Conservation (phyloP, 306 rosid species). For the Malus orientalis region DNA sequence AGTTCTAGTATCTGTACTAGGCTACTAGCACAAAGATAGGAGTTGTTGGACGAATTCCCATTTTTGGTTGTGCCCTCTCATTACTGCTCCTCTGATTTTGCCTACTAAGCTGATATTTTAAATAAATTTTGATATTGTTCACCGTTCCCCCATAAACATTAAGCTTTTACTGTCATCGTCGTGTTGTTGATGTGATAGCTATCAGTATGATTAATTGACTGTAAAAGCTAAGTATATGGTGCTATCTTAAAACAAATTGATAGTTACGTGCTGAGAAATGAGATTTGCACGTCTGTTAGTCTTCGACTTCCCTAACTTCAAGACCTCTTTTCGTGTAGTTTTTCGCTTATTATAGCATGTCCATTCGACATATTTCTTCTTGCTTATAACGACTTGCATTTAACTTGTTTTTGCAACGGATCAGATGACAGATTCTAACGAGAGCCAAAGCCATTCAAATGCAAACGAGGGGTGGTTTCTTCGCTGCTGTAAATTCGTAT, state of each 20-base stretch:
- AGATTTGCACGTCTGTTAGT: background rate
- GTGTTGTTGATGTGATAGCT: no score
- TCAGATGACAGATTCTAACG: background rate
- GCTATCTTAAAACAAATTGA: no score
- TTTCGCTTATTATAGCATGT: no score
- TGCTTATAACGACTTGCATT: background rate
- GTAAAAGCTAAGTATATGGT: no score
- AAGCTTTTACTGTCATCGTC: no score
- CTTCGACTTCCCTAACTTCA: no score
- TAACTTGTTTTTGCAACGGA: background rate
- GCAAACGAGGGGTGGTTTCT: background rate
- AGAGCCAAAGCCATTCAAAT: background rate
- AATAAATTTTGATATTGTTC: background rate
- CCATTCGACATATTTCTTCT: background rate
- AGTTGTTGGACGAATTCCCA: background rate
- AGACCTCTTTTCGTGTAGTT: no score
- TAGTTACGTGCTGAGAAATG: background rate
- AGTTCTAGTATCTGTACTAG: background rate
- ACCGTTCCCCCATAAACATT: background rate
- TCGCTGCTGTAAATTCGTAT: constrained; percentile 14
- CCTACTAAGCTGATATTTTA: background rate
- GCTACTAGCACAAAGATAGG: background rate
- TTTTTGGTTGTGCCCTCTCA: background rate
- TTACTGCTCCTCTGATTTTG: background rate
- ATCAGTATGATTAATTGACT: no score